These are phyloP conservation scores for Iris pallida DNA, from an alignment of 116 monocot species.

Conservation along the genomic window DNA sequence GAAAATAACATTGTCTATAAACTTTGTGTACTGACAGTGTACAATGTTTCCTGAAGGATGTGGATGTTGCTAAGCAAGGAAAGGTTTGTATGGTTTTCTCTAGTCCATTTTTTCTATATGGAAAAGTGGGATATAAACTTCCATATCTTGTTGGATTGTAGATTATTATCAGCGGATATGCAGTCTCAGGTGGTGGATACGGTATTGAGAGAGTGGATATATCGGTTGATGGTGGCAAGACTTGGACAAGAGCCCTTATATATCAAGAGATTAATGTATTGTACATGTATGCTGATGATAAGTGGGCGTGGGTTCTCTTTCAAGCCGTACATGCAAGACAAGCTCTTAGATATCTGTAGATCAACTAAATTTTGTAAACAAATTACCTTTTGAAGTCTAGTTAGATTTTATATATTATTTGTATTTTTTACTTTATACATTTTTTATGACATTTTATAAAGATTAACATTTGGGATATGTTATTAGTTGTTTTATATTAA, in stretches of 20 bases:
- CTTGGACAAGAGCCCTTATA: slow-evolving; percentile 72
- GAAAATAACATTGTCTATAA: no score
- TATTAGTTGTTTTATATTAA: no score
- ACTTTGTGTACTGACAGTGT: slow-evolving; percentile 40
- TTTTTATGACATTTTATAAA: no score
- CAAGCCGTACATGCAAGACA: no score
- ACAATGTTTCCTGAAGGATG: slow-evolving; percentile 88
- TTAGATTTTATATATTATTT: no score
- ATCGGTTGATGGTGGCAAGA: slow-evolving; percentile 92
- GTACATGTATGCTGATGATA: slow-evolving; percentile 73
- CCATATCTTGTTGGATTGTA: slow-evolving; percentile 22
- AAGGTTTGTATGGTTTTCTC: slow-evolving; percentile 38
- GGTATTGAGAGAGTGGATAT: slow-evolving; percentile 97
- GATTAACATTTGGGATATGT: no score
- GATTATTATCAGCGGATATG: slow-evolving; percentile 78
- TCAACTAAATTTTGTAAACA: no score
- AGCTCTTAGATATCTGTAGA: no score
- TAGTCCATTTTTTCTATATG: not conserved
- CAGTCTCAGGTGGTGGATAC: slow-evolving; percentile 81
- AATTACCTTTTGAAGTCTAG: no score
- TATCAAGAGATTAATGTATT: slow-evolving; percentile 46
- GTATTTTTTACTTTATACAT: no score
- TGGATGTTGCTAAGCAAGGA: slow-evolving; percentile 31
- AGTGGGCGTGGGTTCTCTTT: slow-evolving; percentile 96
- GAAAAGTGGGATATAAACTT: not conserved